Evolutionary conservation across 345 rosid species (phyloP), one percentile per base, ranked within the genome.

Genomic region (Turritis glabra): DNA sequence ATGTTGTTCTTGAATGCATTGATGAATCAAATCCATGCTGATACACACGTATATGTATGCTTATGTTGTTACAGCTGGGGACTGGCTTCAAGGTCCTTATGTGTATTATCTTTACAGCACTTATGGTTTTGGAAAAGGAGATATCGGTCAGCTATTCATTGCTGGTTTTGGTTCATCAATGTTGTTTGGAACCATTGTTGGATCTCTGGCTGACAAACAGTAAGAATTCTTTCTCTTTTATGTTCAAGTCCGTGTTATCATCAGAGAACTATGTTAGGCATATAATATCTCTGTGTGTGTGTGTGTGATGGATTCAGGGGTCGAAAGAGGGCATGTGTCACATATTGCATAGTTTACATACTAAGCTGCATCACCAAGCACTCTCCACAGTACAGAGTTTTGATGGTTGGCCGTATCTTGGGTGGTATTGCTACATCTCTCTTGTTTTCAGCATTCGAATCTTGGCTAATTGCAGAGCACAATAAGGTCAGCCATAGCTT

Each of bases 161-260:
- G 98, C 98, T 80, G 97, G 98, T 64, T 93, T 93, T 79, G 98
- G 98, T 54, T 93, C 98, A n/a, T 94, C 98, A 8, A 89, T 94
- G 97, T 78, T 94, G 76, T 94, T 94, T 32, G 98, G 97, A 60
- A 94, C 98, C 51, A 88, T 94, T 73, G 98, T 94, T 54, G 98
- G 98, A 67, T 94, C 98, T 73, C 85, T 94, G 9, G 98, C 98
- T 33, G 98, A 94, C 74, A 88, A 91, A 82, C 97, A 88, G 98
- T 91, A 79, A 88, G 91, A 47, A 27, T 48, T 17, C 10, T 4
- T 18, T 46, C 51, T 9, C 41, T 54, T 5, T 40, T 47, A 41
- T 3, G 35, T 73, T 73, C 19, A 52, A 43, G 14, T 56, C 35
- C 4, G 44, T 78, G 66, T n/a, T 12, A 11, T 58, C 29, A 52